Base-by-base conservation (phyloP, 169 alveolate species). In the Eimeria necatrix region DNA sequence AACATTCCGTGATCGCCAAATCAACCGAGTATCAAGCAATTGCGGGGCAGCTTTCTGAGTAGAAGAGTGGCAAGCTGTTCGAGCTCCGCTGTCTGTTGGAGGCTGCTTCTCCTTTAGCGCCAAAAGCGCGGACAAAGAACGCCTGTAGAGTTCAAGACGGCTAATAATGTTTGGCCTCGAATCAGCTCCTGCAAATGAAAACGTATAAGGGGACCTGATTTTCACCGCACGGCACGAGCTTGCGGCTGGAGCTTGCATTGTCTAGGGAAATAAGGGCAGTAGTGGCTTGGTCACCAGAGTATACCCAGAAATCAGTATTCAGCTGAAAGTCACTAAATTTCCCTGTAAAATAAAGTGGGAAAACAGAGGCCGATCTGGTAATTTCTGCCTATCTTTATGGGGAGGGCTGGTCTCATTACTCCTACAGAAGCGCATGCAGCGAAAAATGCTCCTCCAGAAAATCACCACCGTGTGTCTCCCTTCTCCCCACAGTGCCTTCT, bases 371-470 rank as follows among this genome's bases (percentile, higher is more conserved):
- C 24, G n/a, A 32, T 52, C 41, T 24, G 12, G 1, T 7, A 8
- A 24, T 32, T 14, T 74, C 32, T 41, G 61, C 20, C 46, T 73
- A 32, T 24, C 59, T 41, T 4, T 73, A 7, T 26, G 26, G 12
- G 83, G 22, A 59, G 59, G 41, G 41, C 41, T 32, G 41, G 3
- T 32, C 41, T 32, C 41, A 32, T 32, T 32, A 32, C 41, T 32
- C 41, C 41, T 32, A 32, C 41, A 2, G 41, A 59, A 26, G 85
- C 85, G 85, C 85, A 74, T 74, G 85, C 85, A 74, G 60, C 18
- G 14, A 46, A 74, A 18, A 14, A 18, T 59, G 14, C 41, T 46
- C 49, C 4, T 74, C 85, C 61, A 74, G 46, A 74, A 22, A 74
- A 18, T n/a, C 20, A 8, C 61, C 61, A 32, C 61, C 12, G 3